phyloP scores from a whole-genome alignment of 495 filamentous ascomycete genomes.

The Parathielavia appendiculata region DNA sequence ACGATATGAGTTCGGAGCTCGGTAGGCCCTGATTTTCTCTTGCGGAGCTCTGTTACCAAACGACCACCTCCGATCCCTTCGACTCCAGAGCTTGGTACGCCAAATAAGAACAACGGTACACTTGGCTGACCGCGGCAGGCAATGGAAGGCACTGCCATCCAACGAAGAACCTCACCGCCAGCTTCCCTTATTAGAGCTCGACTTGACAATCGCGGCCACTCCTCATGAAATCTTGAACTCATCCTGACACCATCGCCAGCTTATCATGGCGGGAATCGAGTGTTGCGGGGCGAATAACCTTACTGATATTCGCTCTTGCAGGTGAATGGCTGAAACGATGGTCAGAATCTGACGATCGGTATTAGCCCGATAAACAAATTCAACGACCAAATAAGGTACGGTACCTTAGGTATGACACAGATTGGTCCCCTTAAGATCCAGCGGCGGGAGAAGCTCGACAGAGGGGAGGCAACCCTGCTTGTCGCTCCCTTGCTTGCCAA shows the following conservation, averaged over 20 bases:
- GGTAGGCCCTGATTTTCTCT: neutral
- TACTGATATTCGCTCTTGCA: neutral
- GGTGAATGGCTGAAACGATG: neutral
- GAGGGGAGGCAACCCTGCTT: neutral
- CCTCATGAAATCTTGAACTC: too few species aligned
- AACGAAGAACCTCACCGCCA: slow-evolving; percentile 15
- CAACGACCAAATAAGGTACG: slow-evolving; percentile 9
- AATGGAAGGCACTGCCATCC: neutral
- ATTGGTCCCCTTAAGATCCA: too few species aligned
- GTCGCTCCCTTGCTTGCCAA: too few species aligned
- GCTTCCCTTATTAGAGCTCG: too few species aligned
- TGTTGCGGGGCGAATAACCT: neutral
- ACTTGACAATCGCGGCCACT: too few species aligned
- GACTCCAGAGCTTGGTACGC: neutral
- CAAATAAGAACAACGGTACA: neutral
- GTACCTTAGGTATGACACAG: neutral
- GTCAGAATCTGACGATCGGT: slow-evolving; percentile 15
- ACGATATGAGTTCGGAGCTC: neutral
- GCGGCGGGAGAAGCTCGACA: neutral
- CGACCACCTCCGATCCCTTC: neutral
- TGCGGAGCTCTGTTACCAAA: neutral
- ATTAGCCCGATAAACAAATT: neutral
- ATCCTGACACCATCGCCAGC: too few species aligned
- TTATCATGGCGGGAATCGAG: too few species aligned
- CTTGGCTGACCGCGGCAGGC: neutral